Evolutionary conservation across 2,329 filamentous ascomycete species (phyloP), one percentile per base, ranked within the genome.

Genomic region (Orbilia javanica): DNA sequence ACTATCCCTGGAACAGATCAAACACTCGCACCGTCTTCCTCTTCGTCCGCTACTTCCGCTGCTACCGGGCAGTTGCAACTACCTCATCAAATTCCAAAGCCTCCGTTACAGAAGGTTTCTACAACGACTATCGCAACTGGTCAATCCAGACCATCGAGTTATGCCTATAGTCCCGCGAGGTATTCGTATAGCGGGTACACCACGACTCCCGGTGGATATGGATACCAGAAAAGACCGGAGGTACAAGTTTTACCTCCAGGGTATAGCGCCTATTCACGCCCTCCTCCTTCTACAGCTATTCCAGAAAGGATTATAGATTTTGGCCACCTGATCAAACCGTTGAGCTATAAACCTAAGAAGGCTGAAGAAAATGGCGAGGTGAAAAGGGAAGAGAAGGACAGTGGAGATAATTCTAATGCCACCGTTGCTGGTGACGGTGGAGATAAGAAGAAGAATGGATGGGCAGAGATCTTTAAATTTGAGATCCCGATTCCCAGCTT

Each of bases 401-500:
- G 42, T n/a, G n/a, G n/a, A 8, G 42, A 39, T 10, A 36, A 6
- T 36, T 2, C 34, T 36, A 7, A 52, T 48, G 4, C 18, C 27
- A 11, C 46, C 8, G 46, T 8, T 25, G 62, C 22, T 18, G 62
- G 15, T 46, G 13, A 20, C 10, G 52, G 10, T 3, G 44, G 29
- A 27, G 31, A 60, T 15, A 69, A 60, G 48, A 53, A 62, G 60
- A 52, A 63, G 18, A 29, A 11, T 6, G 31, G 63, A 10, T 74
- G 70, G 70, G 42, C 63, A 6, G 70, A 63, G 7, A 63, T 68
- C 5, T 63, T 74, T 20, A 74, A 74, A 25, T 74, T 74, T 44
- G 53, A 74, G 63, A 74, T 74, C 27, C 70, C 70, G 52, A 74
- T 74, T 25, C 70, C 70, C 3, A 68, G 42, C 27, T 74, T 74